Evolutionary conservation across 1,284 basidiomycete species (phyloP), one percentile per base, ranked within the genome.

Genomic region (Puccinia polysora): DNA sequence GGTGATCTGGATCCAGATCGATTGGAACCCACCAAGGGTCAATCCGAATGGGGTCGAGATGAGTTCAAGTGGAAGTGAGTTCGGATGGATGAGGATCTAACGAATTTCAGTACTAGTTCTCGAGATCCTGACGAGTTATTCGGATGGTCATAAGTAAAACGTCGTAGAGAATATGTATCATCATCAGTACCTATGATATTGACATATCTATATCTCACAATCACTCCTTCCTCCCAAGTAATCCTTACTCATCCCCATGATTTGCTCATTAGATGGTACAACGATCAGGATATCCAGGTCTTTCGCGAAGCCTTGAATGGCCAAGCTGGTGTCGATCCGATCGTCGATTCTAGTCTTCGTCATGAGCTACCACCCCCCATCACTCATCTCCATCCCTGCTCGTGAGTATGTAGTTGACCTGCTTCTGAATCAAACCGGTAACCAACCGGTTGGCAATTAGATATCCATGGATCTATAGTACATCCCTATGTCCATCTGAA

Each of bases 231-330:
- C n/a, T n/a, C n/a, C n/a, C n/a, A n/a, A n/a, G n/a, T n/a, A n/a
- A n/a, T n/a, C n/a, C n/a, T n/a, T n/a, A n/a, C n/a, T n/a, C n/a
- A n/a, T n/a, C n/a, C n/a, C n/a, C n/a, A n/a, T n/a, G n/a, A n/a
- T n/a, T n/a, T n/a, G n/a, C n/a, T n/a, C n/a, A n/a, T 1, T 56
- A 71, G 68, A 40, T 71, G 68, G 68, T 71, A 71, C 47, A 53
- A 52, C 25, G 68, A 71, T 53, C 47, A 43, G 18, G 68, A 71
- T 36, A 62, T 71, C 28, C 34, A 62, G 47, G 56, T 55, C 20
- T 71, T 71, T 25, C 43, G 38, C n/a, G 32, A 58, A 43, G 68
- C 68, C 28, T 34, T 71, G 18, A n/a, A 63, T 6, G 28, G 43
- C 23, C 58, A 60, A 7, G 53, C 32, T 2, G 56, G 43, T 32